phyloP scores from a whole-genome alignment of 2,329 filamentous ascomycete species.

The Fusarium algeriense region DNA sequence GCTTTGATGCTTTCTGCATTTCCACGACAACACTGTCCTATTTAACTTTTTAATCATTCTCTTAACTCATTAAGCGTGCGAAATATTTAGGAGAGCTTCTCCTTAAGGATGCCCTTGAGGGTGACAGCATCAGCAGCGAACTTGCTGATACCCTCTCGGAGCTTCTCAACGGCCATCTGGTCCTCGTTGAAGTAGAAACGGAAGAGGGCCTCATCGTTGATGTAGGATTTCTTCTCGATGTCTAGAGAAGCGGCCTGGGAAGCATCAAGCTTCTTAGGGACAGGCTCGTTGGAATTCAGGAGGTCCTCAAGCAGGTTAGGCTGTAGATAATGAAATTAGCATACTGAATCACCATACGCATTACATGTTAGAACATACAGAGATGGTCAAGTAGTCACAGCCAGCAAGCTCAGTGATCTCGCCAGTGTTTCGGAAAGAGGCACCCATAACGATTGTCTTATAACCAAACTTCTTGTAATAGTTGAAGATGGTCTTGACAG shows the following conservation, averaged over 20 bases:
- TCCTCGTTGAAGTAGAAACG: slow-evolving; percentile 99
- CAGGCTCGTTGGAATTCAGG: slow-evolving; percentile 81
- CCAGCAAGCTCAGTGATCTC: slow-evolving; percentile 99
- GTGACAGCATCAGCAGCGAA: slow-evolving; percentile 96
- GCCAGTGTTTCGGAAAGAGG: slow-evolving; percentile 94
- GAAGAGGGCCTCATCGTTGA: slow-evolving; percentile 90
- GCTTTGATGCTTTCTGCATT: slow-evolving; percentile 15
- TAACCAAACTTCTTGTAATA: slow-evolving; percentile 99
- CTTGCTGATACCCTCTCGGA: slow-evolving; percentile 99
- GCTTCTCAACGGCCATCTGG: slow-evolving; percentile 99
- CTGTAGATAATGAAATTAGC: slow-evolving; percentile 55
- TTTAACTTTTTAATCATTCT: slow-evolving; percentile 38
- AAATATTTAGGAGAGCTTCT: slow-evolving; percentile 75
- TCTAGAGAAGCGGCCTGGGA: slow-evolving; percentile 73
- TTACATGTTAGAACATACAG: slow-evolving; percentile 67
- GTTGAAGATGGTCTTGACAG: slow-evolving; percentile 95
- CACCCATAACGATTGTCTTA: slow-evolving; percentile 99
- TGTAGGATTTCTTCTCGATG: slow-evolving; percentile 90
- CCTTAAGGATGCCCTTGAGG: slow-evolving; percentile 90
- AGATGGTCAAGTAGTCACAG: slow-evolving; percentile 99
- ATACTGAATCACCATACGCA: slow-evolving; percentile 12
- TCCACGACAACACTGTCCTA: slow-evolving; percentile 8
- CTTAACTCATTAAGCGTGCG: slow-evolving; percentile 6
- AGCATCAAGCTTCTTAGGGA: slow-evolving; percentile 94
- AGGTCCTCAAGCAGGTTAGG: slow-evolving; percentile 95